These are phyloP conservation scores for Wolfiporia cocos DNA, from an alignment of 1,284 basidiomycete genomes.

Conservation along the genomic window DNA sequence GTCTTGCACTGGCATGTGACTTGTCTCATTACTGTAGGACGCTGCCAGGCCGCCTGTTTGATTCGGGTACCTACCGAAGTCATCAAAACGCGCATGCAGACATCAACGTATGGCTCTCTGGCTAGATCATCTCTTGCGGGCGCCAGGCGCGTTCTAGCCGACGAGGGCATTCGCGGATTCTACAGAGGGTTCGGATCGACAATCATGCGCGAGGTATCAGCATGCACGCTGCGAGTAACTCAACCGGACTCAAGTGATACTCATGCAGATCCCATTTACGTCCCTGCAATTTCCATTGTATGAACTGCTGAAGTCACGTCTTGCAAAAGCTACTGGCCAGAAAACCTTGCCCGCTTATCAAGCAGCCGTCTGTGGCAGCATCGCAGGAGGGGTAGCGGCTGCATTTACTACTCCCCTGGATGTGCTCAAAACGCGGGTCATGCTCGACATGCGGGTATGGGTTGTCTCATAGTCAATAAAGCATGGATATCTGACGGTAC, in stretches of 20 bases:
- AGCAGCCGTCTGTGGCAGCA: constrained; percentile 87
- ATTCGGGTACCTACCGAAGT: constrained; percentile 94
- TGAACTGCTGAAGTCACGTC: constrained; percentile 75
- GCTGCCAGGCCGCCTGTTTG: constrained; percentile 76
- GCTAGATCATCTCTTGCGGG: constrained; percentile 40
- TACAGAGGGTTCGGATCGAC: constrained; percentile 80
- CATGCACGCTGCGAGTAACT: neutral
- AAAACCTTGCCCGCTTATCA: constrained; percentile 72
- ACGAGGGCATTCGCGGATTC: constrained; percentile 64
- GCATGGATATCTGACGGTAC: neutral
- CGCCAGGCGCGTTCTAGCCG: constrained; percentile 42
- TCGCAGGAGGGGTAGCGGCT: constrained; percentile 89
- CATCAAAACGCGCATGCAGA: constrained; percentile 84
- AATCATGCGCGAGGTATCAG: constrained; percentile 64
- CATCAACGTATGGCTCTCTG: constrained; percentile 57
- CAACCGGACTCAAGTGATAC: neutral
- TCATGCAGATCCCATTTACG: constrained; percentile 89
- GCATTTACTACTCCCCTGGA: constrained; percentile 93
- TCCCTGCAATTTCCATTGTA: constrained; percentile 97
- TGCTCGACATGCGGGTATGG: constrained; percentile 81
- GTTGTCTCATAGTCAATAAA: constrained; percentile 3
- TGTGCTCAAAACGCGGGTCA: constrained; percentile 95
- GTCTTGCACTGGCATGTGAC: constrained; percentile 9
- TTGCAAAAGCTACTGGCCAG: constrained; percentile 44
- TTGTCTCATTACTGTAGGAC: constrained; percentile 20